Evolutionary conservation across 352 stramenopile genomes (phyloP).

Genomic region (Phytophthora tentaculata): DNA sequence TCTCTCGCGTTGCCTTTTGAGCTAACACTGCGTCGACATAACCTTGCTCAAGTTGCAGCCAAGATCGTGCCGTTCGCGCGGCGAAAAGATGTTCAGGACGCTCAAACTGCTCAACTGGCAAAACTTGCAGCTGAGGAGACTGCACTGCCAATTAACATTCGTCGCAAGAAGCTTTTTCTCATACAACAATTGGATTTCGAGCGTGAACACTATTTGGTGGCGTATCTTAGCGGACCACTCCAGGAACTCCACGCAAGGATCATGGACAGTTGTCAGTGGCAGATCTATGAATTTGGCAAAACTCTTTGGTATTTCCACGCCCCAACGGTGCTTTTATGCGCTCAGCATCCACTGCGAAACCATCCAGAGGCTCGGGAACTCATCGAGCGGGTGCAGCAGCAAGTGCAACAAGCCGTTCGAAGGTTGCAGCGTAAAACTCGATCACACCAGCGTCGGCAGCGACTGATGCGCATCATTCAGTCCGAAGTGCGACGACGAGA

Average conservation of each 20-base stretch:
- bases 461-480: slow-evolving; percentile 27
- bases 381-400: slow-evolving; percentile 49
- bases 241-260: slow-evolving; percentile 48
- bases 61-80: slow-evolving; percentile 70
- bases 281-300: slow-evolving; percentile 68
- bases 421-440: slow-evolving; percentile 46
- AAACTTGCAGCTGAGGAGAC: slow-evolving; percentile 51
- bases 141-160: slow-evolving; percentile 33
- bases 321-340: slow-evolving; percentile 37
- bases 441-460: slow-evolving; percentile 8
- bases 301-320: slow-evolving; percentile 71
- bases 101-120: slow-evolving; percentile 48
- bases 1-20: slow-evolving; percentile 55
- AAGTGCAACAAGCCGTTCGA: slow-evolving; percentile 43
- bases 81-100: slow-evolving; percentile 58
- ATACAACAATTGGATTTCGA: slow-evolving; percentile 69
- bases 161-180: slow-evolving; percentile 64
- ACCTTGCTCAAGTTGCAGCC: slow-evolving; percentile 47
- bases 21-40: slow-evolving; percentile 63
- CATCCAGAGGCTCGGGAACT: slow-evolving; percentile 48
- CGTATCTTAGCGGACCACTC: slow-evolving; percentile 50
- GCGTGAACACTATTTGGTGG: slow-evolving; percentile 56
- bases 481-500: slow-evolving; percentile 5
- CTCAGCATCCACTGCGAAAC: slow-evolving; percentile 65
- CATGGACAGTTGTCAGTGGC: slow-evolving; percentile 63